These are phyloP conservation scores for Polychytrium aggregatum DNA, from an alignment of 192 early-diverging fungal genomes.

Conservation along the genomic window DNA sequence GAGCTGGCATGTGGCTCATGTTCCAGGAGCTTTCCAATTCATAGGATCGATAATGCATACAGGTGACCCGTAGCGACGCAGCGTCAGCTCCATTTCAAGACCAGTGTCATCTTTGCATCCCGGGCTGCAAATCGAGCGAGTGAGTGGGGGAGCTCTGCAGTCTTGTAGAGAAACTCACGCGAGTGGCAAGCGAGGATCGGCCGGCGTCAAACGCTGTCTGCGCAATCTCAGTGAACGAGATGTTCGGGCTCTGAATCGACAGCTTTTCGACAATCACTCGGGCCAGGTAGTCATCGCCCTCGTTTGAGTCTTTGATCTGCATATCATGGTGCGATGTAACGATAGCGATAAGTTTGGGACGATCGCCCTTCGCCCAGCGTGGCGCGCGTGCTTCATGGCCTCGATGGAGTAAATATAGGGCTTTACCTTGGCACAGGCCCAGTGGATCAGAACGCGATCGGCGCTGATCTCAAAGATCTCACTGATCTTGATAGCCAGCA, in stretches of 20 bases:
- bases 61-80: too few species aligned
- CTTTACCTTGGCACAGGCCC: constrained; percentile 87
- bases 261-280: constrained; percentile 71
- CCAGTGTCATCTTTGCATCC: too few species aligned
- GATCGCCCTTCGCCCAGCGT: too few species aligned
- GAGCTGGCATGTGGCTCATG: constrained; percentile 88
- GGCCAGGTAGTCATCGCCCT: constrained; percentile 82
- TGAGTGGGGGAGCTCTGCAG: too few species aligned
- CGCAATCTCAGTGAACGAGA: constrained; percentile 88
- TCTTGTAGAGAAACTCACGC: constrained; percentile 42
- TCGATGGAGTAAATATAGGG: too few species aligned
- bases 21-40: constrained; percentile 77
- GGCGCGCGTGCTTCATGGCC: too few species aligned
- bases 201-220: constrained; percentile 80
- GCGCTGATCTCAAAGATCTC: constrained; percentile 69
- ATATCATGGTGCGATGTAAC: too few species aligned
- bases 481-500: constrained; percentile 76
- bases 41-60: too few species aligned
- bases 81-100: too few species aligned
- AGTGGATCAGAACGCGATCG: constrained; percentile 81
- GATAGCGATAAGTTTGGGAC: too few species aligned
- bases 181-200: constrained; percentile 71
- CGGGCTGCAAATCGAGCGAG: too few species aligned
- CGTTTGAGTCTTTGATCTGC: constrained; percentile 65
- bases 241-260: constrained; percentile 43